Percentiles rank a stretch among this genome's conserved stretches.
These are phyloP conservation scores for Glaciozyma antarctica DNA, from an alignment of 768 basidiomycete species.

Conservation along the genomic window DNA sequence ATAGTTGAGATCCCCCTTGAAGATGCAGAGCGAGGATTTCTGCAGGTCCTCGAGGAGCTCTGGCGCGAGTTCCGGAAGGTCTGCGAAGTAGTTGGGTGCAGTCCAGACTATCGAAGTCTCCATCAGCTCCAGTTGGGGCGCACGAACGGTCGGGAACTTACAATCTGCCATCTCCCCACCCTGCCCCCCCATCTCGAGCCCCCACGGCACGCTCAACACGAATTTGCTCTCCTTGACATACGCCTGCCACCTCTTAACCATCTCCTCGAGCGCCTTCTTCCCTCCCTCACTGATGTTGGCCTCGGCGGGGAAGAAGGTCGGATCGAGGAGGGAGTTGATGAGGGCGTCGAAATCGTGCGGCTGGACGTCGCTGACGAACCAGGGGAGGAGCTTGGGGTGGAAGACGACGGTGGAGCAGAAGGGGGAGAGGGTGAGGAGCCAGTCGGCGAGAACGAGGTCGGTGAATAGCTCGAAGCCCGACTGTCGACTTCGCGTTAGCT, in stretches of 20 bases:
- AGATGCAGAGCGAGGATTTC: conserved; percentile 61
- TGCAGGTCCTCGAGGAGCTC: conserved; percentile 49
- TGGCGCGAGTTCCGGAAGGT: conserved; percentile 37
- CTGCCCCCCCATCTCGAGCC: conserved; percentile 12
- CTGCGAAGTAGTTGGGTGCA: conserved; percentile 17
- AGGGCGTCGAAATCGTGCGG: conserved; percentile 67
- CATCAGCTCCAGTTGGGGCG: background rate
- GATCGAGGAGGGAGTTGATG: conserved; percentile 46
- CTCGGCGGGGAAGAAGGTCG: conserved; percentile 51
- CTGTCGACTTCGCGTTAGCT: conserved; percentile 41
- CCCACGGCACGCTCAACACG: conserved; percentile 55
- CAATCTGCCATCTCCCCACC: conserved; percentile 16
- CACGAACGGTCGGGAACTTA: background rate
- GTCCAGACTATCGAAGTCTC: conserved; percentile 26
- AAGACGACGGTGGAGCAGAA: conserved; percentile 73
- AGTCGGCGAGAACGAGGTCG: conserved; percentile 86
- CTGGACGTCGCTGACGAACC: conserved; percentile 54
- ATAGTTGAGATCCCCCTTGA: conserved; percentile 89
- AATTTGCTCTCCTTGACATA: conserved; percentile 67
- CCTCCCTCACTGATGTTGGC: conserved; percentile 37
- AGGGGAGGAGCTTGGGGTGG: conserved; percentile 67
- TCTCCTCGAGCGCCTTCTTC: conserved; percentile 43
- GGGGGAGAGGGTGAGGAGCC: conserved; percentile 79
- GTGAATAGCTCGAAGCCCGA: conserved; percentile 92
- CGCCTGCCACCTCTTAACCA: conserved; percentile 62